These are phyloP conservation scores for Hypseocharis bilobata DNA, from an alignment of 441 rosid species.

Conservation along the genomic window DNA sequence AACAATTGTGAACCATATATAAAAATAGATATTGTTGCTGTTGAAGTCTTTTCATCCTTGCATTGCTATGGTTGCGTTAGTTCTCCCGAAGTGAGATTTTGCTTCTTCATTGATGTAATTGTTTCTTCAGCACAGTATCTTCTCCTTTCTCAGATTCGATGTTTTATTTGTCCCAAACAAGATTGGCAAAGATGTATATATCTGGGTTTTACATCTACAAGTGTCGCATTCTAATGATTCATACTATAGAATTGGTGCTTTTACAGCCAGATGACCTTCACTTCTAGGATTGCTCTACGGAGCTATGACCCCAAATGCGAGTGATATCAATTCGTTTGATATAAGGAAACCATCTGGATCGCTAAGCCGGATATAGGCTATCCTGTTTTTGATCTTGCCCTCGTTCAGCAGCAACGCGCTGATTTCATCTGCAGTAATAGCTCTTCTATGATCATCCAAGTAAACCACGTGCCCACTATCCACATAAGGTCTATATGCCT, in stretches of 20 bases:
- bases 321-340: constrained; percentile 80
- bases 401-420: constrained; percentile 24
- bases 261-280: too few relatives aligned
- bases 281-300: constrained; percentile 24
- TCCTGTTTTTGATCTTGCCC: constrained; percentile 28
- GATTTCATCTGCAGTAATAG: constrained; percentile 35
- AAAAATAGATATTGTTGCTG: not conserved
- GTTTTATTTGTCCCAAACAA: not conserved
- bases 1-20: not conserved
- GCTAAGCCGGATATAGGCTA: constrained; percentile 53
- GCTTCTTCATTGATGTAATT: too few relatives aligned
- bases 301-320: constrained; percentile 50
- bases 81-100: too few relatives aligned
- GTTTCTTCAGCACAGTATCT: not conserved
- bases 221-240: too few relatives aligned
- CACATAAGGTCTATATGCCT: constrained; percentile 48
- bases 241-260: too few relatives aligned
- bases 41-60: not conserved
- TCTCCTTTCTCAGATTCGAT: not conserved
- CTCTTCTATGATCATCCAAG: constrained; percentile 48
- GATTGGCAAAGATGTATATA: not conserved
- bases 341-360: constrained; percentile 89
- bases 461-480: constrained; percentile 69
- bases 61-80: not conserved
- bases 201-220: not conserved